Evolutionary conservation across 2,329 filamentous ascomycete species (phyloP), one percentile per base, ranked within the genome.

Genomic region (Aspergillus ochraceus): DNA sequence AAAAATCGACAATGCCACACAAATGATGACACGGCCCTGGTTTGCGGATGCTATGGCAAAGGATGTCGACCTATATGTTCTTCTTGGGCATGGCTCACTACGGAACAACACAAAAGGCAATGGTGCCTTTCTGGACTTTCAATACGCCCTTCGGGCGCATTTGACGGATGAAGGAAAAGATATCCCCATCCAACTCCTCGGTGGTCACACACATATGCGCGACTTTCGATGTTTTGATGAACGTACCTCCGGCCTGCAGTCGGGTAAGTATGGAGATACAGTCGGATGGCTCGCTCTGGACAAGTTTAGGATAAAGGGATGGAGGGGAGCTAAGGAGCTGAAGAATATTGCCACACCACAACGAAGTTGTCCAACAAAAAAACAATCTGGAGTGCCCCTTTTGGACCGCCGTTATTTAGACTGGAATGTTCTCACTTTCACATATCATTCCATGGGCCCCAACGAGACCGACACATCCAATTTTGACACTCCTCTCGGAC

Each of bases 211-310:
- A 42, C 87, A 89, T 68, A 83, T 88, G 60, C 84, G 88, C 17
- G 87, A 90, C 69, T 88, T 88, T 69, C 80, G 80, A 19, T 83
- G 88, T 2, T 88, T 85, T 62, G 87, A 90, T 68, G 80, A 84
- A 58, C 82, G 81, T 65, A 82, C 84, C 6, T 86, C 86, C 4
- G 86, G 81, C 0, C 77, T 89, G 9, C 86, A 88, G 65, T 85
- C 86, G 2, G 86, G 85, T 6, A 81, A 85, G 55, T 90, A 89
- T 72, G 89, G 87, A 69, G 87, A 90, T 74, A 89, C 87, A 1
- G 77, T 89, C 0, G 87, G 87, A 24, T 90, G 86, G 84, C 70
- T 88, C 22, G 83, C 86, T n/a, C 83, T 89, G 75, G 82, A 42
- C 19, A 20, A 54, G 6, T 32, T 32, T 32, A 32, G 6, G 2